Evolutionary conservation across 371 early-diverging fungal genomes (phyloP).

Genomic region (Dentiscutata heterogama): DNA sequence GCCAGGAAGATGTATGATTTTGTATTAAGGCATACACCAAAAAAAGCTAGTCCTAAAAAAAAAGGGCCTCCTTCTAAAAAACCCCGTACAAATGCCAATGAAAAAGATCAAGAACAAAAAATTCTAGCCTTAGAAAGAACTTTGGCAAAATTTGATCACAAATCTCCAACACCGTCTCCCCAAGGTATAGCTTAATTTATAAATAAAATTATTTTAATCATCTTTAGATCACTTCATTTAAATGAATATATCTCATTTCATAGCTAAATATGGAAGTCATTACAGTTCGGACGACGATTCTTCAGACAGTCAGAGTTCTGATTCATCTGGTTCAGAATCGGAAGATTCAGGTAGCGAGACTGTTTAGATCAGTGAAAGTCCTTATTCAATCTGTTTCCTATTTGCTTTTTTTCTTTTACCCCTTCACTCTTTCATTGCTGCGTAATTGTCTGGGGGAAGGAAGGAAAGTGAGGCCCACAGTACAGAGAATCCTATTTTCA

Average conservation of each 20-base stretch:
- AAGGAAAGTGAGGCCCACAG: no score
- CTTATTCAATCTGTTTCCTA: neutral
- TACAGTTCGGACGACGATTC: constrained; percentile 58
- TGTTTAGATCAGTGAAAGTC: constrained; percentile 11
- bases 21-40: constrained; percentile 65
- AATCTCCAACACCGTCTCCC: neutral
- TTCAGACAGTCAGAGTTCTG: constrained; percentile 66
- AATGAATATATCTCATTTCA: neutral
- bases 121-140: constrained; percentile 76
- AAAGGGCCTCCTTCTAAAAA: constrained; percentile 52
- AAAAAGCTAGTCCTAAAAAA: constrained; percentile 37
- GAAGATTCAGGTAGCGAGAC: constrained; percentile 86
- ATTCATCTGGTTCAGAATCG: constrained; percentile 75
- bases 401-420: no score
- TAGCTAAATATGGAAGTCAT: neutral
- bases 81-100: constrained; percentile 58
- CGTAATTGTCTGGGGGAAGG: no score
- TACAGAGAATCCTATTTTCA: no score
- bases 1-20: constrained; percentile 88
- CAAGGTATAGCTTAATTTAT: neutral
- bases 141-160: constrained; percentile 57
- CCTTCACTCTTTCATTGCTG: no score
- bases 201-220: neutral
- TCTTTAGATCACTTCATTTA: neutral
- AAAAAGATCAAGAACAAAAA: constrained; percentile 63